Conservation (phyloP, 768 basidiomycete species). For the Mycena haematopus region DNA sequence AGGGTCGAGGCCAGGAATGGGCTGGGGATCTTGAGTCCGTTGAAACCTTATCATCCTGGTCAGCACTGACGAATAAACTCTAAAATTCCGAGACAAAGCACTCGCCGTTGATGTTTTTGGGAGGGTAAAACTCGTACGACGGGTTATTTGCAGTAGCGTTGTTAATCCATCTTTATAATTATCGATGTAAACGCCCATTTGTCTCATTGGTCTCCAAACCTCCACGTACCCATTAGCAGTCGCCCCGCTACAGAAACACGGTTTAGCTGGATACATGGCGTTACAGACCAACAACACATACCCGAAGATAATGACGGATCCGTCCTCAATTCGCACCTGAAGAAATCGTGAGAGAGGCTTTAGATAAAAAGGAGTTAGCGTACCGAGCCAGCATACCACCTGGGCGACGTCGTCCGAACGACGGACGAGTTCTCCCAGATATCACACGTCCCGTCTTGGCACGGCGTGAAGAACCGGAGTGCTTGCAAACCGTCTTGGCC, state of each 20-base stretch:
- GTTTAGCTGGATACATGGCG: not conserved
- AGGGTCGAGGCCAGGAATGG: not conserved
- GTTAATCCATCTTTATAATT: not conserved
- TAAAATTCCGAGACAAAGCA: not conserved
- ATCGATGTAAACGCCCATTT: too few relatives aligned
- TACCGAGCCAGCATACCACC: not conserved
- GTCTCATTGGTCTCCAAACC: too few relatives aligned
- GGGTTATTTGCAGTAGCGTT: not conserved
- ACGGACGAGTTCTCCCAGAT: constrained; percentile 42
- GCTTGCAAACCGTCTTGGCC: constrained; percentile 40
- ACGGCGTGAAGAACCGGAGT: constrained; percentile 47
- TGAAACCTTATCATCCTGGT: not conserved
- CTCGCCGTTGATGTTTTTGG: not conserved
- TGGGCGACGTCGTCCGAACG: not conserved
- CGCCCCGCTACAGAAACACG: too few relatives aligned
- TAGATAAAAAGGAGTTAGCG: not conserved
- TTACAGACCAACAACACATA: not conserved
- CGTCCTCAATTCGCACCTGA: not conserved
- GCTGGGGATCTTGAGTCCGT: not conserved
- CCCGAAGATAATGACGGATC: not conserved
- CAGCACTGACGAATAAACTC: not conserved
- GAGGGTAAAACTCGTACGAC: not conserved
- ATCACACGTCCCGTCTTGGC: constrained; percentile 40
- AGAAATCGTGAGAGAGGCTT: not conserved
- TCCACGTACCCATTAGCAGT: too few relatives aligned